Conservation (phyloP, 371 early-diverging fungal species). For the Rhizopus delemar region DNA sequence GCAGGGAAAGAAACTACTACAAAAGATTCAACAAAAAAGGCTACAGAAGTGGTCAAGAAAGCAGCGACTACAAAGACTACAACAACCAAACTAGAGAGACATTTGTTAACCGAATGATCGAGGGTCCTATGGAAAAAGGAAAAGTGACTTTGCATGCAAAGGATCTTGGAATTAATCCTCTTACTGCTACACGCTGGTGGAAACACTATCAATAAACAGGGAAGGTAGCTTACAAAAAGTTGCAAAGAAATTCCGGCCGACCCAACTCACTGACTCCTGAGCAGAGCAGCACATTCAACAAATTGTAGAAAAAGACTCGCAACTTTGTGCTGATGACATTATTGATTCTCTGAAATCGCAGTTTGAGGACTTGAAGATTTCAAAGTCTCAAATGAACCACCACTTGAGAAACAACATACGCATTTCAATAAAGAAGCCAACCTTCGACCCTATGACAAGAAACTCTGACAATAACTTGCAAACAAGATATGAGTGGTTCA, state of each 20-base stretch:
- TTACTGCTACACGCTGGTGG: constrained; percentile 2
- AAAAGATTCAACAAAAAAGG: too few species aligned
- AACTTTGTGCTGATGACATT: neutral
- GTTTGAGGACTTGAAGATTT: neutral
- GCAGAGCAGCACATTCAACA: neutral
- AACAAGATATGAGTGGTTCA: constrained; percentile 10
- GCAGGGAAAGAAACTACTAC: too few species aligned
- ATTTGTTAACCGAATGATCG: too few species aligned
- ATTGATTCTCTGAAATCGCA: too few species aligned
- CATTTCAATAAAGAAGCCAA: constrained; percentile 10
- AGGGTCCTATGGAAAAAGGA: too few species aligned
- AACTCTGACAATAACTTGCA: constrained; percentile 12
- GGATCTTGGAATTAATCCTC: neutral
- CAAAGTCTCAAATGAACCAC: constrained; percentile 10
- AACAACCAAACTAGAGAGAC: too few species aligned
- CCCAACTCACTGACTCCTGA: neutral
- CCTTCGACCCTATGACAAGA: constrained; percentile 12
- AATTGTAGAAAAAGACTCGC: neutral
- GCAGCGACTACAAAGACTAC: too few species aligned
- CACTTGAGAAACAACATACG: constrained; percentile 9
- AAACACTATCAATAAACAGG: neutral
- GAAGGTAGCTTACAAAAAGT: constrained; percentile 1
- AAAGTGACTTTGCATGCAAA: too few species aligned
- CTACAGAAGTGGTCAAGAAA: too few species aligned
- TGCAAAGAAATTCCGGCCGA: neutral